Conservation (phyloP, 2,329 filamentous ascomycete genomes). For the Byssochlamys sp. region DNA sequence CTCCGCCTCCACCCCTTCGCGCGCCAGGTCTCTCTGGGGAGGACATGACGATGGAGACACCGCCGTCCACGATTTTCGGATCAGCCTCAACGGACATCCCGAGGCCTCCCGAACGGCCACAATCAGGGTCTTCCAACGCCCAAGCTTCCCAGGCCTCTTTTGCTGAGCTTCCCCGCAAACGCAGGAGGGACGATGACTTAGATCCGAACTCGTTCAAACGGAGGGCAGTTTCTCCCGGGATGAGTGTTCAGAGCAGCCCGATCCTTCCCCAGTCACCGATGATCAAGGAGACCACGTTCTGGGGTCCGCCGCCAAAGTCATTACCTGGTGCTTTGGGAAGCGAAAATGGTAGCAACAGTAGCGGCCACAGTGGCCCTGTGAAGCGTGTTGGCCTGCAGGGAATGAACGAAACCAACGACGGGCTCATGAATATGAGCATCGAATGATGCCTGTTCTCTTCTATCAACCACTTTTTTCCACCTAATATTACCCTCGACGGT, state of each 20-base stretch:
- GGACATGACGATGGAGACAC: constrained; percentile 31
- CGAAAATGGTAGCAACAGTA: constrained; percentile 42
- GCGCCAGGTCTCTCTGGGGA: constrained; percentile 45
- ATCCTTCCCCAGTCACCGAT: constrained; percentile 71
- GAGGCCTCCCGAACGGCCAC: constrained; percentile 25
- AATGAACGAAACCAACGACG: constrained; percentile 92
- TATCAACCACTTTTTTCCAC: not conserved
- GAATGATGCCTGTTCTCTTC: constrained; percentile 46
- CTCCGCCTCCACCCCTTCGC: constrained; percentile 55
- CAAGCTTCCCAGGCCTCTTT: constrained; percentile 39
- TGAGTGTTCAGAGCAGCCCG: constrained; percentile 84
- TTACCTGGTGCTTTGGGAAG: constrained; percentile 42
- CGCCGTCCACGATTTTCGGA: constrained; percentile 24
- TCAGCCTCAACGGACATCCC: constrained; percentile 18
- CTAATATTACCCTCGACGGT: not conserved
- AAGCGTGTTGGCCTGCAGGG: constrained; percentile 73
- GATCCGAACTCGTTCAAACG: constrained; percentile 83
- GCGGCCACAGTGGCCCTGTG: constrained; percentile 33
- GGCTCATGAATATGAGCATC: constrained; percentile 94
- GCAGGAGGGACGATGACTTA: constrained; percentile 83
- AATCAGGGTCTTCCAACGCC: constrained; percentile 33
- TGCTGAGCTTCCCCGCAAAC: constrained; percentile 66
- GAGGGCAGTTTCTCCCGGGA: constrained; percentile 78
- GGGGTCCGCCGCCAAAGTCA: constrained; percentile 60
- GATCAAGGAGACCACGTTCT: constrained; percentile 59